phyloP scores from a whole-genome alignment of 345 rosid species.

The Eucalyptus tenuipes region DNA sequence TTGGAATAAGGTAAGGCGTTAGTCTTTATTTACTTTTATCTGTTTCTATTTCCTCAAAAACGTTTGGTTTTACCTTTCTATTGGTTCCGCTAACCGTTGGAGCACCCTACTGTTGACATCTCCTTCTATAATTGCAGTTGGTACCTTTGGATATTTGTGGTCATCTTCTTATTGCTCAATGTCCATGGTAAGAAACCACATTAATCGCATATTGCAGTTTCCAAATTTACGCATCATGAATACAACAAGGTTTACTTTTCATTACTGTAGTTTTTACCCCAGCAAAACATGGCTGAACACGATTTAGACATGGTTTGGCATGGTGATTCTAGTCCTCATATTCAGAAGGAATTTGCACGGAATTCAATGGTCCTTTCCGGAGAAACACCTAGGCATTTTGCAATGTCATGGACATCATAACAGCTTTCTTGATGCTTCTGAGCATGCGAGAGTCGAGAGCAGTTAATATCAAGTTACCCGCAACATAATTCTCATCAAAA shows the following conservation, averaged over 20 bases:
- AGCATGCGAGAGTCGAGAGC: neutral
- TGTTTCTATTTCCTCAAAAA: neutral
- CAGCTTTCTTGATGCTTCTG: neutral
- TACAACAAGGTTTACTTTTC: neutral
- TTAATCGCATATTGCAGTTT: neutral
- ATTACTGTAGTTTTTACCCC: neutral
- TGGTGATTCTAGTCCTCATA: neutral
- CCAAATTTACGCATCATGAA: neutral
- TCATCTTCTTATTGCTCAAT: constrained; percentile 67
- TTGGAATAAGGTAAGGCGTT: constrained; percentile 64
- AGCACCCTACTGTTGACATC: neutral
- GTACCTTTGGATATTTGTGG: constrained; percentile 90
- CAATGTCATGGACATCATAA: neutral
- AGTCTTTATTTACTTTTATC: neutral
- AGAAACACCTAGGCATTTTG: neutral
- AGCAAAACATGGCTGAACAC: neutral
- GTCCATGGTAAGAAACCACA: constrained; percentile 28
- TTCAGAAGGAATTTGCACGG: neutral
- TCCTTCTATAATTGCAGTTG: constrained; percentile 35
- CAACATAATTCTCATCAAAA: neutral
- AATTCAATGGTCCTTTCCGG: neutral
- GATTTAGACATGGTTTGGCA: neutral
- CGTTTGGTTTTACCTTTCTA: neutral
- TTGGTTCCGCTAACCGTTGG: neutral
- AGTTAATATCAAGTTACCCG: neutral